Percentiles rank a stretch among this genome's conserved stretches.
phyloP scores from a whole-genome alignment of 495 filamentous ascomycete species.

The Lasiosphaeriaceae sp. region DNA sequence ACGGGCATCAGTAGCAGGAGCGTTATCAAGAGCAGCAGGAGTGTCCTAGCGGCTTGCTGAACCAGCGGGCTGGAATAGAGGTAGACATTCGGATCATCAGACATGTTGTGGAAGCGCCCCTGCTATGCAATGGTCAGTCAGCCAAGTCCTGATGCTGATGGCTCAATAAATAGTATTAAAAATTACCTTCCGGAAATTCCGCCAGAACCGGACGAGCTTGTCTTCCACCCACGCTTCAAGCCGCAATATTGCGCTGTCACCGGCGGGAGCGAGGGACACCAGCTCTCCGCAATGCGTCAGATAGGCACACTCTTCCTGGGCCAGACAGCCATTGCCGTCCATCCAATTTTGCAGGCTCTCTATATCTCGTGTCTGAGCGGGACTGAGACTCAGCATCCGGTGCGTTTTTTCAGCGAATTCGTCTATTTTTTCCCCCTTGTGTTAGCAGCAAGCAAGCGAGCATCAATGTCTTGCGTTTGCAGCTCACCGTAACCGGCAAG shows the following conservation, averaged over 20 bases:
- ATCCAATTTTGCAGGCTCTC: conserved; percentile 30
- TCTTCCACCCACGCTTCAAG: conserved; percentile 29
- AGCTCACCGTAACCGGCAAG: conserved; percentile 27
- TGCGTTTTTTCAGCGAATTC: conserved; percentile 12
- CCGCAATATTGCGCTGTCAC: conserved; percentile 19
- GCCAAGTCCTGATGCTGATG: no score
- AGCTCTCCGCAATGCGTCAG: no score
- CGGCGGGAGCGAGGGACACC: conserved; percentile 15
- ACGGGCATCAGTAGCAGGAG: conserved; percentile 31
- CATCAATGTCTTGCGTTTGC: not conserved
- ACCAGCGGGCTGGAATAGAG: conserved; percentile 26
- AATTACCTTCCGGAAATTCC: conserved; percentile 21
- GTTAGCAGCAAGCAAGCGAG: not conserved
- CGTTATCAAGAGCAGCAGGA: conserved; percentile 24
- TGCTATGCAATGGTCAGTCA: not conserved
- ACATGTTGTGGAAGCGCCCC: conserved; percentile 10
- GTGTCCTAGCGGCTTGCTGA: no score
- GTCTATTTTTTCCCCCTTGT: not conserved
- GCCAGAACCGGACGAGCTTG: conserved; percentile 19
- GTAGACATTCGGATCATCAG: conserved; percentile 22
- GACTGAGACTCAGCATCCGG: no score
- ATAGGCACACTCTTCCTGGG: no score
- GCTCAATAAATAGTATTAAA: no score
- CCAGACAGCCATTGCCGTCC: conserved; percentile 19
- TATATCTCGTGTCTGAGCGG: no score